A percentile compares a stretch with the other conserved stretches of the same genome.
Conservation (phyloP, 2,329 filamentous ascomycete genomes). For the Truncatella angustata region DNA sequence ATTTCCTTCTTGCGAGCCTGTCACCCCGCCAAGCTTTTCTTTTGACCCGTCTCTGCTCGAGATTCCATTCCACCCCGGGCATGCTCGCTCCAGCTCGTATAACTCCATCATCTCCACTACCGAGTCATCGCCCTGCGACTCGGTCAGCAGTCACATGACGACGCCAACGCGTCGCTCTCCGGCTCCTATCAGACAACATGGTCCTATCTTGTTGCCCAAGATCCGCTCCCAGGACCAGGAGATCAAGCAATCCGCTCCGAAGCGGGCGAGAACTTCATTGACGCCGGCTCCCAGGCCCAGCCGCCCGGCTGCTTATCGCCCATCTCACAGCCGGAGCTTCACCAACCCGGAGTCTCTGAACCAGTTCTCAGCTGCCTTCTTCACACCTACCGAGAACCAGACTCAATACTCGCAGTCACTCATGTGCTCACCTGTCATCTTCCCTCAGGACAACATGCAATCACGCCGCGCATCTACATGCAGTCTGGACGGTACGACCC, state of each 20-base stretch:
- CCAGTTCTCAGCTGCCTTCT: conserved; percentile 39
- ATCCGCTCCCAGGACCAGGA: conserved; percentile 82
- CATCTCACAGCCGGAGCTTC: conserved; percentile 56
- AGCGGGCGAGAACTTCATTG: conserved; percentile 57
- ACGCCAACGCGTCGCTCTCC: conserved; percentile 64
- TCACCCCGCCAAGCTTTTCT: conserved; percentile 49
- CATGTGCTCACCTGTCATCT: conserved; percentile 65
- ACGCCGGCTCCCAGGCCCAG: conserved; percentile 33
- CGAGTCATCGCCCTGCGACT: conserved; percentile 64
- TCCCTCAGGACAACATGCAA: conserved; percentile 46
- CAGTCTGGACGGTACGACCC: conserved; percentile 63
- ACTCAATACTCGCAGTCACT: conserved; percentile 44
- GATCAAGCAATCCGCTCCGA: conserved; percentile 56
- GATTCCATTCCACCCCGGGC: conserved; percentile 50
- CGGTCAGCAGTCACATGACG: conserved; percentile 64
- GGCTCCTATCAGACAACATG: conserved; percentile 74
- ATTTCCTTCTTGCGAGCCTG: conserved; percentile 52
- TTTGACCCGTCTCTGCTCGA: conserved; percentile 58
- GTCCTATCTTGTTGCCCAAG: conserved; percentile 78
- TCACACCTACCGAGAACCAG: conserved; percentile 31
- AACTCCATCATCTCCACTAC: conserved; percentile 63
- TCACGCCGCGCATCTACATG: conserved; percentile 63
- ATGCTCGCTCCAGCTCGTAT: conserved; percentile 64
- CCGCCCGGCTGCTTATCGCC: conserved; percentile 34
- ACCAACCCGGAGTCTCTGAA: conserved; percentile 59